Evolutionary conservation across 2,329 filamentous ascomycete species (phyloP), one percentile per base, ranked within the genome.

Genomic region (Beauveria medogensis): DNA sequence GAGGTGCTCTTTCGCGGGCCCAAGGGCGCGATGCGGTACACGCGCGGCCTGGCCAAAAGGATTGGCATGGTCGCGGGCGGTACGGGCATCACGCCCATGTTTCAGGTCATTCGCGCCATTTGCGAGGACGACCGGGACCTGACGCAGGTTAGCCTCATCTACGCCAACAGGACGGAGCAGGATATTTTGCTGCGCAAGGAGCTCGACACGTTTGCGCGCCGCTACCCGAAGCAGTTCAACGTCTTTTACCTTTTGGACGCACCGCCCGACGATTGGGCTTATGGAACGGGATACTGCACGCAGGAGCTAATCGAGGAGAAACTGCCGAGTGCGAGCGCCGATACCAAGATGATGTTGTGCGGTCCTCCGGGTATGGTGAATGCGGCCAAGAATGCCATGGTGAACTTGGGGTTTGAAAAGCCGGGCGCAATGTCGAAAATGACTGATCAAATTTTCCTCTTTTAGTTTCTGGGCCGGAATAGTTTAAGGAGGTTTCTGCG

Each of bases 361-460:
- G 85, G 85, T 0, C 84, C 85, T 0, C 84, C 84, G 0, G 79
- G 78, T 0, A 83, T 87, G 82, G 72, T 87, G 2, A 79, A 79
- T 50, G 82, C 81, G 0, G 75, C 78, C 16, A 86, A 84, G 73
- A 80, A 77, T 66, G 72, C 71, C 8, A 67, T 84, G 63, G 72
- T 71, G 0, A 71, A 71, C 10, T 61, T 85, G 41, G 83, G 82
- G 0, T 85, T 80, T 63, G 71, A 80, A 63, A 72, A 76, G 59
- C 79, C 82, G 0, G 78, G 79, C 0, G 72, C 78, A 1, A 72
- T 79, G 5, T 70, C 77, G 1, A 85, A 81, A 69, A 79, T 81
- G 70, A 72, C 71, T 0, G 83, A 86, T 65, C 78, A 84, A 55
- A 72, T 85, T 1, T 85, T 86, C 64, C 73, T 73, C 51, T 84